Percentiles rank a stretch among this genome's conserved stretches.
Evolutionary conservation across 23 red algal genomes (phyloP).

Genomic region (Gracilaria domingensis): DNA sequence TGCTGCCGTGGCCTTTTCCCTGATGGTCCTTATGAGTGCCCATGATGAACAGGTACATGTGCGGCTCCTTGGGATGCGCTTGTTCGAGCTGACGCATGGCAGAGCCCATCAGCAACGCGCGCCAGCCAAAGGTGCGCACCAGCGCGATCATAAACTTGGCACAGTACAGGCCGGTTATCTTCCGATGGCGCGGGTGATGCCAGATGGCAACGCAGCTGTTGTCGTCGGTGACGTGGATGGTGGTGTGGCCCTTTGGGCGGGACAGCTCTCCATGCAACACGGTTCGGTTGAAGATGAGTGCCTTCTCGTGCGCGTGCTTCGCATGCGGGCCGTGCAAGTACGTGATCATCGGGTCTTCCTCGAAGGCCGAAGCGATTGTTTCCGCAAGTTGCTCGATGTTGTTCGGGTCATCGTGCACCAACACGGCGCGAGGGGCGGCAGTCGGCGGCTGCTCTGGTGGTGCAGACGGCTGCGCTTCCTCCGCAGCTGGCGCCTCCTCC

Average conservation of each 20-base stretch:
- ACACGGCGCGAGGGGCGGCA: neutral
- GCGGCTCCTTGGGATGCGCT: constrained; percentile 11
- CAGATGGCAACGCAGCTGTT: constrained; percentile 13
- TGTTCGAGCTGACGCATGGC: neutral
- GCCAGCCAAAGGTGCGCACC: constrained; percentile 3
- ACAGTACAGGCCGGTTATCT: neutral
- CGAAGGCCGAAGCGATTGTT: neutral
- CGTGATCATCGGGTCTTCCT: neutral
- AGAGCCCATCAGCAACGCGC: neutral
- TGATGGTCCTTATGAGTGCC: constrained; percentile 26
- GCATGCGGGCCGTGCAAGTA: constrained; percentile 1
- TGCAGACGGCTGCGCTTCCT: neutral
- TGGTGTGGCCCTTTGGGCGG: constrained; percentile 10
- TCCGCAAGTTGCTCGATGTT: constrained; percentile 4
- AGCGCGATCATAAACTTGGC: constrained; percentile 9
- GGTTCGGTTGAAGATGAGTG: constrained; percentile 5
- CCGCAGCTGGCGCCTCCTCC: neutral
- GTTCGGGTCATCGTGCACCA: constrained; percentile 9
- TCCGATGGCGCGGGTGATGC: constrained; percentile 9
- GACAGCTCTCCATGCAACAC: neutral
- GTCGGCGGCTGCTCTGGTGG: neutral
- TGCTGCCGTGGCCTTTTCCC: neutral
- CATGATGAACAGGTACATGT: constrained; percentile 19
- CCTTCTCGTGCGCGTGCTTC: constrained; percentile 1
- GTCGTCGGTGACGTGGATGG: constrained; percentile 16